Percentiles rank a stretch among this genome's conserved stretches.
phyloP scores from a whole-genome alignment of 129 eudicot species.

The Tagetes erecta region DNA sequence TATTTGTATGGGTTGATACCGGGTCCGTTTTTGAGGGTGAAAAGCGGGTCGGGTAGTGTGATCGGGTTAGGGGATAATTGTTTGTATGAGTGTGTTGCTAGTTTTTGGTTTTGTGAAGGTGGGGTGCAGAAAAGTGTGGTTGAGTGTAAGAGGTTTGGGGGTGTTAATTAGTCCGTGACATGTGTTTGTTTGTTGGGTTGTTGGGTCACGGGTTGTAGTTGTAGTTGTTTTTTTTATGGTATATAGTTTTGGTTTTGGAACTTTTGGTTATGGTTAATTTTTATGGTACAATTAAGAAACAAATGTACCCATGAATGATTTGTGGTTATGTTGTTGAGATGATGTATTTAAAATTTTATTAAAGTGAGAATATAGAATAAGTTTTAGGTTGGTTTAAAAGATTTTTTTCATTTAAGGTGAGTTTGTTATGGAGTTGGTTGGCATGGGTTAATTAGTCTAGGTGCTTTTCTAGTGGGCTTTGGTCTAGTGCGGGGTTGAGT shows the following conservation, averaged over 20 bases:
- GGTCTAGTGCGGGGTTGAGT: too few species aligned
- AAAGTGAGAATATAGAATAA: too few species aligned
- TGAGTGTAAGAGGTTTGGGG: slow-evolving; percentile 53
- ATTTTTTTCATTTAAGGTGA: too few species aligned
- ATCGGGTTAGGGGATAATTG: slow-evolving; percentile 79
- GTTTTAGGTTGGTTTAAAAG: too few species aligned
- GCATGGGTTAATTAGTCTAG: too few species aligned
- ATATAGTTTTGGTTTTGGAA: neutral
- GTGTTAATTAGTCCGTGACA: slow-evolving; percentile 59
- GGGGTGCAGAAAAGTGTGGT: slow-evolving; percentile 64
- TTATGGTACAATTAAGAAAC: too few species aligned
- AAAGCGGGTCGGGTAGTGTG: slow-evolving; percentile 51
- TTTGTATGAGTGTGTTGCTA: slow-evolving; percentile 65
- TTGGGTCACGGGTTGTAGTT: slow-evolving; percentile 8
- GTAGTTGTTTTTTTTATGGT: neutral
- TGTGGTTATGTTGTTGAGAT: too few species aligned
- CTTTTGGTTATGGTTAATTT: neutral
- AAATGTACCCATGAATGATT: too few species aligned
- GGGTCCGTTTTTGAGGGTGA: slow-evolving; percentile 53
- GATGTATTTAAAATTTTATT: too few species aligned
- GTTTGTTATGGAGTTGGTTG: too few species aligned
- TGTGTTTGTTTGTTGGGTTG: neutral
- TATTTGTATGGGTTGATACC: slow-evolving; percentile 84
- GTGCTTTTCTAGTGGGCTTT: too few species aligned
- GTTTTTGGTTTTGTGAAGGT: slow-evolving; percentile 65